These are phyloP conservation scores for Arabis alpina DNA, from an alignment of 345 rosid species.

Conservation along the genomic window DNA sequence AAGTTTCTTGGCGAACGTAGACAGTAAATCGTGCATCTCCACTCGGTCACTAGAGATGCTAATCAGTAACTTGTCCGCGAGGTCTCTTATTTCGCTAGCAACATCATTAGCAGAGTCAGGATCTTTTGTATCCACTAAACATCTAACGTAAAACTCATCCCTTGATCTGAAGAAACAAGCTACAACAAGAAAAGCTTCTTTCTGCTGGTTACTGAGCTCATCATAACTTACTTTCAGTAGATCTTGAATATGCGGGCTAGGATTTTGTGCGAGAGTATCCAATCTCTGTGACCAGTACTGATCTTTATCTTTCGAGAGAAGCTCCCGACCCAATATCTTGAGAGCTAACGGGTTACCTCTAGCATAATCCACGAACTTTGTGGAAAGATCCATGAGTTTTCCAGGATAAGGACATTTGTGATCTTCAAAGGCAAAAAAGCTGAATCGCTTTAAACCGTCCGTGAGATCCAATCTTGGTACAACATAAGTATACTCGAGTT, in stretches of 20 bases:
- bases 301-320: background rate
- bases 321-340: constrained; percentile 35
- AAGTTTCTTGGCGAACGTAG: constrained; percentile 33
- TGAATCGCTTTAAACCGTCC: constrained; percentile 29
- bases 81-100: constrained; percentile 24
- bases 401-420: constrained; percentile 7
- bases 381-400: constrained; percentile 11
- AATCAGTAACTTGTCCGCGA: constrained; percentile 35
- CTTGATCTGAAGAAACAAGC: constrained; percentile 40
- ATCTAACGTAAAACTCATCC: background rate
- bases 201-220: constrained; percentile 22
- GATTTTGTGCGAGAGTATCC: constrained; percentile 10
- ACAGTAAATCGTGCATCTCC: constrained; percentile 40
- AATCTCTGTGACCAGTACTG: constrained; percentile 38
- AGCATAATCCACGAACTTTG: constrained; percentile 21
- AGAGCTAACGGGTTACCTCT: constrained; percentile 45
- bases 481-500: constrained; percentile 2
- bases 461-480: constrained; percentile 5
- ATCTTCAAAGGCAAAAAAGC: constrained; percentile 12
- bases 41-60: background rate
- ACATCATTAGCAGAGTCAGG: constrained; percentile 5
- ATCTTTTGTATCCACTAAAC: constrained; percentile 17
- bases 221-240: constrained; percentile 38
- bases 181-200: constrained; percentile 41
- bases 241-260: constrained; percentile 14